Percentiles rank a stretch among this genome's conserved stretches.
phyloP scores from a whole-genome alignment of 768 basidiomycete genomes.

The Boletus vinaceobasis region DNA sequence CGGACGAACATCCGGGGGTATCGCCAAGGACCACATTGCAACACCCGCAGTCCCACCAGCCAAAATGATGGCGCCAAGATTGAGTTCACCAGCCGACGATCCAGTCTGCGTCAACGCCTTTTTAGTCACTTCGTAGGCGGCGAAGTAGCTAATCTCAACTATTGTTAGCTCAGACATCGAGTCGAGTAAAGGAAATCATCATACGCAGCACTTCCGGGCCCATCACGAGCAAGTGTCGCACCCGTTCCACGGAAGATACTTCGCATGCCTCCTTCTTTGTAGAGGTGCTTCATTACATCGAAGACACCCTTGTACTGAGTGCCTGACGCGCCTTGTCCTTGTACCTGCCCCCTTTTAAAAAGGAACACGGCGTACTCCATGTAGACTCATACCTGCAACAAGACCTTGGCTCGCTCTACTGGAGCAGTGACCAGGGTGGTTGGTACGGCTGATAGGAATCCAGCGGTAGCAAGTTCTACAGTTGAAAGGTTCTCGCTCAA shows the following conservation, averaged over 20 bases:
- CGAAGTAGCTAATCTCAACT: slow-evolving; percentile 72
- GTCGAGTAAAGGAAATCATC: slow-evolving; percentile 29
- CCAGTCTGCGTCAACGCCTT: slow-evolving; percentile 78
- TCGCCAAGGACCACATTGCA: slow-evolving; percentile 97
- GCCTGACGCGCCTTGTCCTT: slow-evolving; percentile 77
- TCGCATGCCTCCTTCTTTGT: slow-evolving; percentile 87
- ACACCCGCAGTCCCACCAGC: slow-evolving; percentile 95
- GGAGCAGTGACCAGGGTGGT: slow-evolving; percentile 92
- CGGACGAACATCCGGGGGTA: slow-evolving; percentile 86
- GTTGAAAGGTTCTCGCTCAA: slow-evolving; percentile 59
- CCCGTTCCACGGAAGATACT: slow-evolving; percentile 91
- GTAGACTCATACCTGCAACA: slow-evolving; percentile 66
- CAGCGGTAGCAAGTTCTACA: slow-evolving; percentile 83
- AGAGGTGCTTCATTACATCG: slow-evolving; percentile 87
- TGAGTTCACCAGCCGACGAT: slow-evolving; percentile 74
- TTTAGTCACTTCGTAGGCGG: slow-evolving; percentile 94
- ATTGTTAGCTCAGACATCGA: slow-evolving; percentile 4
- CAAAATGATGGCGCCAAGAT: slow-evolving; percentile 80
- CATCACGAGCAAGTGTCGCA: slow-evolving; percentile 94
- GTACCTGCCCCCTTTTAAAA: slow-evolving; percentile 51
- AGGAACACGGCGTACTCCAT: background rate
- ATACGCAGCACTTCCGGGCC: slow-evolving; percentile 94
- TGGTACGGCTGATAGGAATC: slow-evolving; percentile 92
- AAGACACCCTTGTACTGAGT: slow-evolving; percentile 84
- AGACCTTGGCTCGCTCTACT: slow-evolving; percentile 93